These are phyloP conservation scores for Neonectria sp. DNA, from an alignment of 2,329 filamentous ascomycete species.

Conservation along the genomic window DNA sequence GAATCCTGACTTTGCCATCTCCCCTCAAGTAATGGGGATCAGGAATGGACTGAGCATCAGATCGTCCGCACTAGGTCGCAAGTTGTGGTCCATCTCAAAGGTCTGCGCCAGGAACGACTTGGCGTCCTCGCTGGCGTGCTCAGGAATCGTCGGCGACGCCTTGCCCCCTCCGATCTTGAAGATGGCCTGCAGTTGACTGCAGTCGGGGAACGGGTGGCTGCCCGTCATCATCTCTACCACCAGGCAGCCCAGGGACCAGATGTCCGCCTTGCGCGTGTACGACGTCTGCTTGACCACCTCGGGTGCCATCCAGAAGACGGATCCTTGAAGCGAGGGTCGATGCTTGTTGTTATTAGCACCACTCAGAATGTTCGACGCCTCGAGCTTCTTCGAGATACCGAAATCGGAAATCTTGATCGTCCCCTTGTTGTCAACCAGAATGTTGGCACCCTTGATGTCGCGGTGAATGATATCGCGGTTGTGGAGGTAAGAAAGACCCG, in stretches of 20 bases:
- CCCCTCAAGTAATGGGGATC: constrained; percentile 72
- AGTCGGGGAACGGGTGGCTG: constrained; percentile 95
- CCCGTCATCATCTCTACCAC: constrained; percentile 99
- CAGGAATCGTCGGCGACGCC: constrained; percentile 89
- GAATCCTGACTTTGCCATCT: background rate
- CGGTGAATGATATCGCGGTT: constrained; percentile 96
- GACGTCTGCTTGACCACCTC: constrained; percentile 98
- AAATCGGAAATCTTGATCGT: constrained; percentile 99
- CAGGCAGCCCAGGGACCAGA: constrained; percentile 96
- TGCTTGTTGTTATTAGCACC: constrained; percentile 78
- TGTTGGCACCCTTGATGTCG: constrained; percentile 99
- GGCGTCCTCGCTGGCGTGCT: constrained; percentile 87
- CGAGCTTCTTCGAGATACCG: constrained; percentile 97
- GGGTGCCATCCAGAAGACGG: constrained; percentile 99
- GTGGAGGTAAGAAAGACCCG: constrained; percentile 93
- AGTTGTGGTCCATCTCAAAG: constrained; percentile 96
- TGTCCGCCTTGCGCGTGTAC: constrained; percentile 98
- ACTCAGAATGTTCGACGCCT: constrained; percentile 87
- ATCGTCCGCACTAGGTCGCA: constrained; percentile 92
- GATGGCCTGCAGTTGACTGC: constrained; percentile 96
- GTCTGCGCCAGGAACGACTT: constrained; percentile 87
- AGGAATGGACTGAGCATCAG: constrained; percentile 88
- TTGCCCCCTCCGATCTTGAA: constrained; percentile 96
- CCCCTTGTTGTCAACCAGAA: constrained; percentile 98
- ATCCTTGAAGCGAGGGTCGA: constrained; percentile 89